Conservation (phyloP, 2,329 filamentous ascomycete genomes). For the Pseudocercospora pini-densiflorae region DNA sequence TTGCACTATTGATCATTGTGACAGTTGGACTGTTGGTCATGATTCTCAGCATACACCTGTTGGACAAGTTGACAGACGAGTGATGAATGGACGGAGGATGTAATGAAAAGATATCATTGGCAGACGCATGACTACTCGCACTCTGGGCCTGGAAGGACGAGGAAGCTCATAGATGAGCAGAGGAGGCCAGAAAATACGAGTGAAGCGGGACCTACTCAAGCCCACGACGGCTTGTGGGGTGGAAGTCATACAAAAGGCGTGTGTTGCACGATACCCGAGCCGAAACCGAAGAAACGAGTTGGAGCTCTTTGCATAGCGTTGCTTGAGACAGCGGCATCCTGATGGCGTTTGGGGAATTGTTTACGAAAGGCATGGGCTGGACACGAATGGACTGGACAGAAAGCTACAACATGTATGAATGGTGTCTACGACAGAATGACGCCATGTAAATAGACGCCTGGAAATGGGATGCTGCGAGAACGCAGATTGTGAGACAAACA, state of each 20-base stretch:
- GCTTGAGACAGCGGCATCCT: constrained; percentile 7
- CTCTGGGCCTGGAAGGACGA: not conserved
- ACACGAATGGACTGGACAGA: not conserved
- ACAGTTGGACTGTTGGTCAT: constrained; percentile 94
- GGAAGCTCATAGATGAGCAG: not conserved
- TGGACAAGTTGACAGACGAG: constrained; percentile 63
- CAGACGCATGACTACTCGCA: not conserved
- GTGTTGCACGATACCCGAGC: constrained; percentile 3
- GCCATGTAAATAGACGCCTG: constrained; percentile 5
- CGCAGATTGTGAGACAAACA: not conserved
- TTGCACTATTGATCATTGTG: constrained; percentile 89
- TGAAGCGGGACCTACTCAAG: not conserved
- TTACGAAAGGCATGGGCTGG: not conserved
- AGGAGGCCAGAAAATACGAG: not conserved
- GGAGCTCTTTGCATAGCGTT: constrained; percentile 13
- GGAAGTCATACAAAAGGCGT: not conserved
- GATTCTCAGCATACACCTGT: constrained; percentile 88
- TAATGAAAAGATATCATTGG: not conserved
- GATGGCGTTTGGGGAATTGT: constrained; percentile 6
- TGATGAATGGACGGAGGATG: constrained; percentile 26
- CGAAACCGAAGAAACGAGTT: not conserved
- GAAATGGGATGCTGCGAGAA: constrained; percentile 1
- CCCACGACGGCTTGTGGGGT: not conserved
- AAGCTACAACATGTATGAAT: not conserved
- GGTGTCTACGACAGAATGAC: constrained; percentile 7